phyloP scores from a whole-genome alignment of 2,329 filamentous ascomycete genomes.

The Colletotrichum liaoningense region DNA sequence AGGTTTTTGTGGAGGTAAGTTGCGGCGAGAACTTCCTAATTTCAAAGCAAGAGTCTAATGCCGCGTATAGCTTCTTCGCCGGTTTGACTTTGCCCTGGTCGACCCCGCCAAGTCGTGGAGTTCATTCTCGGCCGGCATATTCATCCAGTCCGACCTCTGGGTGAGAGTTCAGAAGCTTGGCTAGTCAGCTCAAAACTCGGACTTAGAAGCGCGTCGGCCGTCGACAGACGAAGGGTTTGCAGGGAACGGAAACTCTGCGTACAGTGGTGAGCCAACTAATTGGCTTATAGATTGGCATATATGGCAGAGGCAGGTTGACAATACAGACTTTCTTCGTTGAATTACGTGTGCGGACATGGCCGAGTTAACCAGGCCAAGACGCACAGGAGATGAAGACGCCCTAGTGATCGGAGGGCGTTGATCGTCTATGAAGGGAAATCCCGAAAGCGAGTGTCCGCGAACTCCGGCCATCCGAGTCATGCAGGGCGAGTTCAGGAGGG shows the following conservation, averaged over 20 bases:
- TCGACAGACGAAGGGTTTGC: background rate
- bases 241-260: background rate
- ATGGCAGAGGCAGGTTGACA: slow-evolving; percentile 14
- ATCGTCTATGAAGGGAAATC: background rate
- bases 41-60: background rate
- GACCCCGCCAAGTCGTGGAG: slow-evolving; percentile 47
- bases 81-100: slow-evolving; percentile 46
- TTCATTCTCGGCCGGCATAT: slow-evolving; percentile 47
- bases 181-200: background rate
- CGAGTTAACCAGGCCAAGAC: background rate
- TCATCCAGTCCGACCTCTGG: slow-evolving; percentile 47
- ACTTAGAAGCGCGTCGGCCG: too few relatives aligned
- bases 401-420: background rate
- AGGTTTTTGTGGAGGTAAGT: slow-evolving; percentile 55
- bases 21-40: background rate
- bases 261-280: background rate
- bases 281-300: slow-evolving; percentile 8
- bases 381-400: background rate
- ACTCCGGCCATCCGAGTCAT: background rate
- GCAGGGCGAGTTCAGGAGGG: background rate
- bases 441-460: background rate
- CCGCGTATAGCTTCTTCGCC: slow-evolving; percentile 43
- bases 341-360: background rate
- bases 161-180: slow-evolving; percentile 39
- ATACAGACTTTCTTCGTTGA: background rate